Evolutionary conservation across 164 flowering plant species (phyloP), one percentile per base, ranked within the genome.

Genomic region (Paratinospora sagittata): DNA sequence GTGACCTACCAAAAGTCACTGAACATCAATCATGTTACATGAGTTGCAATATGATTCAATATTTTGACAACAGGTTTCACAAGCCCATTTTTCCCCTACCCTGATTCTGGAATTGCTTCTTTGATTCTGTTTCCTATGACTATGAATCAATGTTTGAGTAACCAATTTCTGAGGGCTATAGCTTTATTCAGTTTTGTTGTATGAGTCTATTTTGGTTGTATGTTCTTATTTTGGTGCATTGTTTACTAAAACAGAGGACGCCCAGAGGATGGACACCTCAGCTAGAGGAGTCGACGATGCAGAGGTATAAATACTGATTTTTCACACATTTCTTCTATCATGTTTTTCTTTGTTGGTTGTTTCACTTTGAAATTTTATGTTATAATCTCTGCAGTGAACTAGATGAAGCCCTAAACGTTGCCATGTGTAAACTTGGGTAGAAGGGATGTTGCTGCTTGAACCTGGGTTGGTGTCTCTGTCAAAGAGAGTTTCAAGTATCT

Each of bases 351-450:
- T 5, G 7, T 24, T 34, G 19, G n/a, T 2, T 63, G 16, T 65
- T 34, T 45, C 45, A 67, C 12, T 10, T 45, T 23, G 17, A 1
- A 24, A 24, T 21, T 8, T 24, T 67, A n/a, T 9, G 12, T 65
- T 27, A n/a, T 64, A 34, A 11, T 45, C 64, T 71, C 9, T 72
- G 64, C 74, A 72, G 74, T 72, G 67, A 72, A 64, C 3, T 26
- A 14, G 58, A 14, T 6, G 21, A 30, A 43, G 69, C 36, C 17
- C 30, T 67, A 14, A 14, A 16, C 17, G 23, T n/a, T 17, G n/a
- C 57, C 30, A 43, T 12, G n/a, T 52, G 58, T 52, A 52, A 52
- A 52, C 58, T 16, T 52, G 30, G n/a, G n/a, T n/a, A n/a, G n/a
- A n/a, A n/a, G n/a, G n/a, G n/a, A n/a, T n/a, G n/a, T n/a, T n/a